These are phyloP conservation scores for Talaromyces thailandensis DNA, from an alignment of 495 filamentous ascomycete genomes.

Conservation along the genomic window DNA sequence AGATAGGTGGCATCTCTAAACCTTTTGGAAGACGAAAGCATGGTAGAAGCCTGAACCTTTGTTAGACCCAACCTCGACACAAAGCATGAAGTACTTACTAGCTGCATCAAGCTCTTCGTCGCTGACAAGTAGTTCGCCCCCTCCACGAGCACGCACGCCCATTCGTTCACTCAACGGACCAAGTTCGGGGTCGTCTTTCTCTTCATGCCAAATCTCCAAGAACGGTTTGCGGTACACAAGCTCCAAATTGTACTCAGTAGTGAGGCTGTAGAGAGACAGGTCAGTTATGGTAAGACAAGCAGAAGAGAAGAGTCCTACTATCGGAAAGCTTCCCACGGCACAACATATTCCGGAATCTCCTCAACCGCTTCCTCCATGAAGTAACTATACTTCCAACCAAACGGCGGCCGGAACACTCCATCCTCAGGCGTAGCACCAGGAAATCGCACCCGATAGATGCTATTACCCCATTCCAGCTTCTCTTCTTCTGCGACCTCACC, in stretches of 20 bases:
- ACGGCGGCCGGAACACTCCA: slow-evolving; percentile 85
- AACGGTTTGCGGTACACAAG: slow-evolving; percentile 87
- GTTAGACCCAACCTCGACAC: too few relatives aligned
- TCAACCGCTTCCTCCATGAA: slow-evolving; percentile 93
- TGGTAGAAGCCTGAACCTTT: slow-evolving; percentile 61
- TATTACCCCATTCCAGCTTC: slow-evolving; percentile 78
- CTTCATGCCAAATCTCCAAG: slow-evolving; percentile 79
- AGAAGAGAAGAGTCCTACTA: slow-evolving; percentile 32
- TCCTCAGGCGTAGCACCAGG: slow-evolving; percentile 62
- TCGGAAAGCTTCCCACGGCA: slow-evolving; percentile 96
- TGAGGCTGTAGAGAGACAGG: slow-evolving; percentile 38
- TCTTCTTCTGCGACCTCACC: slow-evolving; percentile 43
- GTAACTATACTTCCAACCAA: slow-evolving; percentile 96
- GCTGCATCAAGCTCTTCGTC: slow-evolving; percentile 84
- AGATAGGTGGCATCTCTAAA: slow-evolving; percentile 31
- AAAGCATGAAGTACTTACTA: slow-evolving; percentile 31
- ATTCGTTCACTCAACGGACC: slow-evolving; percentile 85
- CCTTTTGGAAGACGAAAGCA: slow-evolving; percentile 91
- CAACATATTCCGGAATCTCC: slow-evolving; percentile 93
- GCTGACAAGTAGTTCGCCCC: slow-evolving; percentile 58
- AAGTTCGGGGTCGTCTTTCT: slow-evolving; percentile 71
- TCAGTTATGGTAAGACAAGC: slow-evolving; percentile 13
- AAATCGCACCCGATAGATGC: slow-evolving; percentile 82
- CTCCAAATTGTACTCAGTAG: slow-evolving; percentile 94
- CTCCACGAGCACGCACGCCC: slow-evolving; percentile 69